phyloP scores from a whole-genome alignment of 371 early-diverging fungal species.

The Coemansia sp. region DNA sequence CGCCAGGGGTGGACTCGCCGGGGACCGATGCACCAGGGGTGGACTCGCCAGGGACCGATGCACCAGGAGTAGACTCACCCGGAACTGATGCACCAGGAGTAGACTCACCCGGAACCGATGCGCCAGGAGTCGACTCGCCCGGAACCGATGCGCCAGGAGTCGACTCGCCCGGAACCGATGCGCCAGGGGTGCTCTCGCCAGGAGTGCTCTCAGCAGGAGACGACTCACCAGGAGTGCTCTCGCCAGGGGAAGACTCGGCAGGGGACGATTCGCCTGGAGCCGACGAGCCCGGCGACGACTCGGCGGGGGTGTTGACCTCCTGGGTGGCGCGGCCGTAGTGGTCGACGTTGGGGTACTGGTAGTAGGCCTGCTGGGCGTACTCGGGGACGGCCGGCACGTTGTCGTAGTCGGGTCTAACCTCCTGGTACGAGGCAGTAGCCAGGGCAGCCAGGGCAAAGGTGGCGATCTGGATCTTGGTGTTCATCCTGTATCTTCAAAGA shows the following conservation, averaged over 20 bases:
- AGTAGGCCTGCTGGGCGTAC: constrained; percentile 19
- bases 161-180: not conserved
- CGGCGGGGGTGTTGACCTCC: constrained; percentile 25
- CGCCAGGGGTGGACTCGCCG: constrained; percentile 14
- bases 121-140: constrained; percentile 8
- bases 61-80: constrained; percentile 19
- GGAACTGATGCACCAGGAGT: constrained; percentile 16
- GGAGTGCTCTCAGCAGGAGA: not conserved
- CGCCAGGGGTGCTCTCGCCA: constrained; percentile 2
- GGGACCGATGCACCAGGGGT: constrained; percentile 11
- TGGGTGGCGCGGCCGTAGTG: constrained; percentile 41
- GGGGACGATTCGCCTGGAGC: constrained; percentile 12
- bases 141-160: constrained; percentile 11
- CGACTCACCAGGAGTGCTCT: constrained; percentile 9
- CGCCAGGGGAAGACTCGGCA: constrained; percentile 4
- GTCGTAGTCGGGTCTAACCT: constrained; percentile 28
- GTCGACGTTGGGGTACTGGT: constrained; percentile 18
- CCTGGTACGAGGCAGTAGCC: constrained; percentile 39
- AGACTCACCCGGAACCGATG: constrained; percentile 8
- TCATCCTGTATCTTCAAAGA: constrained; percentile 11
- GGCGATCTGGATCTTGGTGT: constrained; percentile 47
- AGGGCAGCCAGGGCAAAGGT: constrained; percentile 41
- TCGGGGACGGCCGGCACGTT: constrained; percentile 12
- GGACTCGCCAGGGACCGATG: constrained; percentile 13
- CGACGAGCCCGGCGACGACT: not conserved